Percentiles rank a stretch among this genome's conserved stretches.
phyloP scores from a whole-genome alignment of 176 grass and related monocot genomes.

The Oryza meyeriana region DNA sequence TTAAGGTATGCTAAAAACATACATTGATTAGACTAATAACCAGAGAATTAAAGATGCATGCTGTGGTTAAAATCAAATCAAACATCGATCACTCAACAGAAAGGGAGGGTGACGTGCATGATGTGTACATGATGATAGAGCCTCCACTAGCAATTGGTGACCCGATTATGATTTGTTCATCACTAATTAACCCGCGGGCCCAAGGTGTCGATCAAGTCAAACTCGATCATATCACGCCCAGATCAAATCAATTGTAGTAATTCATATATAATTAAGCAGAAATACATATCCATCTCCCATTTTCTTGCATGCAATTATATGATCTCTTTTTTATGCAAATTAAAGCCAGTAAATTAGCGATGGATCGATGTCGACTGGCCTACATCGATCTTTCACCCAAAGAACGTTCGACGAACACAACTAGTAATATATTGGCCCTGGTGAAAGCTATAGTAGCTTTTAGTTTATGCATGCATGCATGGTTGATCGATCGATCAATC shows the following conservation, averaged over 20 bases:
- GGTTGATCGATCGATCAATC: constrained; percentile 1
- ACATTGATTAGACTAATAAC: background rate
- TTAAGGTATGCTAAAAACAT: background rate
- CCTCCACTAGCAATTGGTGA: background rate
- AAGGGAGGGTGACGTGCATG: constrained; percentile 20
- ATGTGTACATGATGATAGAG: background rate
- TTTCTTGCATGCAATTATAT: constrained; percentile 41
- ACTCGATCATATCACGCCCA: background rate
- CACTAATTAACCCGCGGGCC: constrained; percentile 3
- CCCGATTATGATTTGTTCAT: constrained; percentile 23
- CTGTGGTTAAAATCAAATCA: constrained; percentile 22
- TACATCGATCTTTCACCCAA: background rate
- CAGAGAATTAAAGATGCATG: background rate
- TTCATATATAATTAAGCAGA: background rate
- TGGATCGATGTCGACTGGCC: background rate
- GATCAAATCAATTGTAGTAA: background rate
- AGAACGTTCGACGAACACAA: constrained; percentile 8
- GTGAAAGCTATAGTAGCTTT: background rate
- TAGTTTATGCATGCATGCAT: background rate
- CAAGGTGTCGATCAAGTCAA: constrained; percentile 22
- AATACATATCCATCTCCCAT: background rate
- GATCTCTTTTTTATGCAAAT: background rate
- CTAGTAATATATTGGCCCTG: background rate
- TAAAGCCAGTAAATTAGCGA: background rate
- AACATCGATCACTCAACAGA: constrained; percentile 24